Conservation (phyloP, 495 filamentous ascomycete genomes). For the Chlorociboria aeruginascens region DNA sequence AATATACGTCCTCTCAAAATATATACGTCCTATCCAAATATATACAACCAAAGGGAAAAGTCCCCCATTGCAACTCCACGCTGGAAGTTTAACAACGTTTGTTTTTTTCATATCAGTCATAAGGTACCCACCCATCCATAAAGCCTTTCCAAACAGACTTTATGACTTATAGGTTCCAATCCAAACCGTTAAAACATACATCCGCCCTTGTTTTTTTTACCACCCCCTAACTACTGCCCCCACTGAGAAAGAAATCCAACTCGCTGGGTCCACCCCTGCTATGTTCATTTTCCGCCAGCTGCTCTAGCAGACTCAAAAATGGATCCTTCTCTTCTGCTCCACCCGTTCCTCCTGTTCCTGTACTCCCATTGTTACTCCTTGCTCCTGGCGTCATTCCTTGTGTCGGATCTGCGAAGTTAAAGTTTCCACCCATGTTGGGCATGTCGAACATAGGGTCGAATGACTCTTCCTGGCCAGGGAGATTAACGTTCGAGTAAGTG, state of each 20-base stretch:
- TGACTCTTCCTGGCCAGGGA: slow-evolving; percentile 6
- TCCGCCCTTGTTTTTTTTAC: no score
- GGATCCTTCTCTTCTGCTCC: slow-evolving; percentile 56
- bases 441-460: slow-evolving; percentile 48
- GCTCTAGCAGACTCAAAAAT: slow-evolving; percentile 66
- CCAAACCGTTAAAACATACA: no score
- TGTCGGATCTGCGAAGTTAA: background rate
- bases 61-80: no score
- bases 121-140: no score
- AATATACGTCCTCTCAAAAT: no score
- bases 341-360: slow-evolving; percentile 19
- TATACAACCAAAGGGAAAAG: no score
- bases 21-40: no score
- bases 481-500: slow-evolving; percentile 21
- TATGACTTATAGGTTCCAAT: no score
- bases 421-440: slow-evolving; percentile 30
- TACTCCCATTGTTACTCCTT: slow-evolving; percentile 28
- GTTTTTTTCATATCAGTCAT: no score
- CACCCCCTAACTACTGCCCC: slow-evolving; percentile 3
- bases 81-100: no score
- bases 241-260: slow-evolving; percentile 54
- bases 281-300: slow-evolving; percentile 66
- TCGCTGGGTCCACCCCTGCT: slow-evolving; percentile 45
- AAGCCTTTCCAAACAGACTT: no score
- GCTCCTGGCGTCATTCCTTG: slow-evolving; percentile 27